Conservation (phyloP, 345 rosid genomes). For the Eutrema heterophyllum region DNA sequence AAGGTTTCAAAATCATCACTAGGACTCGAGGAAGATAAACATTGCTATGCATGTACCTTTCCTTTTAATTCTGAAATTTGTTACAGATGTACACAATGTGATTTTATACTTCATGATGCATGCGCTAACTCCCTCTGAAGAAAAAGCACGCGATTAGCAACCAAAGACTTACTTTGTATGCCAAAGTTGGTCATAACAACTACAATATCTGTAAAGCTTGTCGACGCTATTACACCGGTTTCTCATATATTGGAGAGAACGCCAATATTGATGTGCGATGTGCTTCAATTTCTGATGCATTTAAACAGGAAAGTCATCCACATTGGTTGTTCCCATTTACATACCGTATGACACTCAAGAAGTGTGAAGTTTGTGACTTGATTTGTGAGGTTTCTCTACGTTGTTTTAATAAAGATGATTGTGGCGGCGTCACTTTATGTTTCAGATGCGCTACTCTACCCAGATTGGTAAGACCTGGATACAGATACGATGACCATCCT, state of each 20-base stretch:
- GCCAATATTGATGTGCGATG: not conserved
- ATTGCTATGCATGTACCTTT: not conserved
- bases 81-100: not conserved
- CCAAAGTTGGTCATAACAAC: too few relatives aligned
- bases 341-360: not conserved
- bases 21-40: not conserved
- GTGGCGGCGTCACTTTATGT: not conserved
- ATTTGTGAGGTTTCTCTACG: not conserved
- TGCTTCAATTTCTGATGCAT: not conserved
- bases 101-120: not conserved
- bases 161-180: too few relatives aligned
- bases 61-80: not conserved
- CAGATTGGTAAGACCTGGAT: not conserved
- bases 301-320: not conserved
- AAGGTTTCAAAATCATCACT: not conserved
- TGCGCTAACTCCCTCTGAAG: not conserved
- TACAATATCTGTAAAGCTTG: too few relatives aligned
- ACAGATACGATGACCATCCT: constrained; percentile 5
- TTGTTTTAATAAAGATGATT: not conserved
- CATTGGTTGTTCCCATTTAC: not conserved
- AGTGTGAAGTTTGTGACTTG: not conserved
- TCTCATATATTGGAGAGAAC: not conserved
- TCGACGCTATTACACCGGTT: not conserved
- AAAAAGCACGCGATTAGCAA: not conserved
- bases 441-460: constrained; percentile 10